phyloP scores from a whole-genome alignment of 2,329 filamentous ascomycete species.

The Penicillium sp. region DNA sequence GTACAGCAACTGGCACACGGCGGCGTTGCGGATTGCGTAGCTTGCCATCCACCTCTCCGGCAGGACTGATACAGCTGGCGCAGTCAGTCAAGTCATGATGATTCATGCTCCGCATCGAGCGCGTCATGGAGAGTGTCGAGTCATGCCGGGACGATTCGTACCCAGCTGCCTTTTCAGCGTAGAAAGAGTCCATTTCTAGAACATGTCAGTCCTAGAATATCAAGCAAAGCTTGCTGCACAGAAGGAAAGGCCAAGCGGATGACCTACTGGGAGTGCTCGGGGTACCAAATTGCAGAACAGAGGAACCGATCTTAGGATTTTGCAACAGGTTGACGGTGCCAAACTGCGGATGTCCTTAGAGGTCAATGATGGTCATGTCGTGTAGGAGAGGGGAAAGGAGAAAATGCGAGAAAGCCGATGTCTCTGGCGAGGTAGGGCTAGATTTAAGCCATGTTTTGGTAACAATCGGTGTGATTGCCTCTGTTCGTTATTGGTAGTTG shows the following conservation, averaged over 20 bases:
- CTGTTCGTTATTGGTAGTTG: conserved; percentile 13
- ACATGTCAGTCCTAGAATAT: not conserved
- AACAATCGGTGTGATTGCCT: conserved; percentile 28
- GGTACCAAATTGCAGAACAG: not conserved
- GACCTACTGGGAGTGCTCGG: conserved; percentile 2
- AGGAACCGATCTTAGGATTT: not conserved
- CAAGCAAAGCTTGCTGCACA: not conserved
- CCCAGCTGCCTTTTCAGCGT: conserved; percentile 12
- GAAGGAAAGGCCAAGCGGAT: not conserved
- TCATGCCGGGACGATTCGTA: conserved; percentile 27
- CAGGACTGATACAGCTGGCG: conserved; percentile 20
- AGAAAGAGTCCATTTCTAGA: conserved; percentile 16
- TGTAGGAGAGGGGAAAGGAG: conserved; percentile 13
- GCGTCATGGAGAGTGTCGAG: conserved; percentile 24
- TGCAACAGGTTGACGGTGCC: not conserved
- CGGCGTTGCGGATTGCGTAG: conserved; percentile 43
- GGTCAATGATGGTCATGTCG: conserved; percentile 20
- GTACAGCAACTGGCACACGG: conserved; percentile 55
- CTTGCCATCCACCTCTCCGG: conserved; percentile 37
- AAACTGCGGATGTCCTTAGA: conserved; percentile 13
- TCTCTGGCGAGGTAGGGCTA: conserved; percentile 30
- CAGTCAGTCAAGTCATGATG: conserved; percentile 28
- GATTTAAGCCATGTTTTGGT: conserved; percentile 36
- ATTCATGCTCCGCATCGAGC: conserved; percentile 23
- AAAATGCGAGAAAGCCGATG: conserved; percentile 23